phyloP scores from a whole-genome alignment of 1,284 basidiomycete genomes.

The Rhizoctonia solani region DNA sequence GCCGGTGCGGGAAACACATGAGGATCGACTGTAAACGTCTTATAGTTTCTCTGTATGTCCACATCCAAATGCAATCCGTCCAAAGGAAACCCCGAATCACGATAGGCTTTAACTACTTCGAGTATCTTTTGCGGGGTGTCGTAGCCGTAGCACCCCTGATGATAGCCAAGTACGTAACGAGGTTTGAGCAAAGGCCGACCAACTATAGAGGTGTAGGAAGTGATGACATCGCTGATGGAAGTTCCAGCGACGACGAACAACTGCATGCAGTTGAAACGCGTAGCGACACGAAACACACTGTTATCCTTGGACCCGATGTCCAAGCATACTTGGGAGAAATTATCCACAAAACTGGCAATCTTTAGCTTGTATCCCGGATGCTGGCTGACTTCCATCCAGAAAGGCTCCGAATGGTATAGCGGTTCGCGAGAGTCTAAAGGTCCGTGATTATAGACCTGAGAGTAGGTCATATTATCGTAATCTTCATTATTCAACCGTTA shows the following conservation, averaged over 20 bases:
- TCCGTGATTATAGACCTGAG: conserved; percentile 22
- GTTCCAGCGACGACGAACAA: conserved; percentile 16
- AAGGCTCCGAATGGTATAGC: conserved; percentile 34
- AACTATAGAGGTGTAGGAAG: conserved; percentile 13
- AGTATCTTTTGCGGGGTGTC: conserved; percentile 6
- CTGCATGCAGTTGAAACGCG: conserved; percentile 30
- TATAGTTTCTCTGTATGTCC: conserved; percentile 31
- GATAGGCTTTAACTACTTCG: conserved; percentile 16
- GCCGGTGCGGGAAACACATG: not conserved
- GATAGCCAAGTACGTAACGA: conserved; percentile 35
- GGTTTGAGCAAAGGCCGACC: conserved; percentile 34
- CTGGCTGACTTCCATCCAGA: conserved; percentile 27
- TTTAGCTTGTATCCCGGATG: conserved; percentile 20
- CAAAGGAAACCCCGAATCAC: conserved; percentile 6
- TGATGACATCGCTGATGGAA: conserved; percentile 20
- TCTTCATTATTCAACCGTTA: not conserved
- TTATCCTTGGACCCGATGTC: conserved; percentile 28
- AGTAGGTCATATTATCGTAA: conserved; percentile 34
- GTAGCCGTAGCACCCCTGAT: conserved; percentile 35
- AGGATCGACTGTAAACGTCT: conserved; percentile 31
- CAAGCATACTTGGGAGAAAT: conserved; percentile 33
- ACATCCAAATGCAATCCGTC: conserved; percentile 35
- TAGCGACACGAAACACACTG: conserved; percentile 15
- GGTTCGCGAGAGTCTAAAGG: conserved; percentile 34
- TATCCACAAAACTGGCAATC: conserved; percentile 34